Conservation (phyloP, 345 rosid genomes). For the Streptanthus diversifolius region DNA sequence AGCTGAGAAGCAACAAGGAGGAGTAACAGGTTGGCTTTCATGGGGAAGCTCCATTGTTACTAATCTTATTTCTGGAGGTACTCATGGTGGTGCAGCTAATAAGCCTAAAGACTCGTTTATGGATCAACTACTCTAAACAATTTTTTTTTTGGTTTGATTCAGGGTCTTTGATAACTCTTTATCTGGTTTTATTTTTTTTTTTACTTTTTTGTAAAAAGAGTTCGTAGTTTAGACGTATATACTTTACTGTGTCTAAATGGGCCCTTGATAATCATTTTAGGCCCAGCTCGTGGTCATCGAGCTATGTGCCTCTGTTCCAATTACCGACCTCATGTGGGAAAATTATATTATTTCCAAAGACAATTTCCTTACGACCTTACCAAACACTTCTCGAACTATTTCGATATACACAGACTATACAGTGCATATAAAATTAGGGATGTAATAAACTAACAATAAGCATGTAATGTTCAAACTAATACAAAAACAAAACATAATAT, state of each 20-base stretch:
- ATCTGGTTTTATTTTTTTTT: neutral
- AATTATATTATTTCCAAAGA: neutral
- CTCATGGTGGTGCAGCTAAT: conserved; percentile 31
- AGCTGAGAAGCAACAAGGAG: conserved; percentile 51
- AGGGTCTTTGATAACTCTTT: neutral
- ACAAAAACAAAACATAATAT: neutral
- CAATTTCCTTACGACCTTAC: neutral
- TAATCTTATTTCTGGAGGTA: conserved; percentile 41
- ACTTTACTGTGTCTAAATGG: neutral
- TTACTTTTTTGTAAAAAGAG: neutral
- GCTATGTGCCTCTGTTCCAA: neutral
- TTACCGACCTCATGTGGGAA: neutral
- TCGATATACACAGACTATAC: neutral
- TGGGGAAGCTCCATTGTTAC: conserved; percentile 68
- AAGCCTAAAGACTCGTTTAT: conserved; percentile 21
- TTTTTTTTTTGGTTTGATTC: neutral
- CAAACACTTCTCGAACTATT: neutral
- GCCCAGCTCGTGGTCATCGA: neutral
- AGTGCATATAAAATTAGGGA: neutral
- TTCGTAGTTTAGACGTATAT: neutral
- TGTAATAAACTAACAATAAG: neutral
- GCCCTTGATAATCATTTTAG: neutral
- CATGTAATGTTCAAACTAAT: neutral
- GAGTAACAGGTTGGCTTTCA: conserved; percentile 63
- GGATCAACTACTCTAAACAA: conserved; percentile 23